Conservation (phyloP, 768 basidiomycete species). For the Pisolithus sp. region DNA sequence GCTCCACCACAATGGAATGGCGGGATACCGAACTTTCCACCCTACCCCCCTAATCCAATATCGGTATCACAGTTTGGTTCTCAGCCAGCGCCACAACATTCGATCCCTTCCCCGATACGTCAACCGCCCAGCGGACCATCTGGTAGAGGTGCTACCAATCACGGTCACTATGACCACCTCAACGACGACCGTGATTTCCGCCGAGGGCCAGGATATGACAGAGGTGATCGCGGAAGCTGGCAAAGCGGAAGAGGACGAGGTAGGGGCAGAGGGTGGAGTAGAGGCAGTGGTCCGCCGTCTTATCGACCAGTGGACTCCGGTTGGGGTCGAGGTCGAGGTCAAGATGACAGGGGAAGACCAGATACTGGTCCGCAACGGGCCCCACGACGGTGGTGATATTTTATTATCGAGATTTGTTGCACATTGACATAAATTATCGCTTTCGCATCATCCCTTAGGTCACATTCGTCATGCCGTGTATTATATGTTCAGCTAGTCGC, state of each 20-base stretch:
- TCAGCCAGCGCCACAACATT: constrained; percentile 1
- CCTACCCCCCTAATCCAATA: not conserved
- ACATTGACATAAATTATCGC: constrained; percentile 21
- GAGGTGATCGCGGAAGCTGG: constrained; percentile 30
- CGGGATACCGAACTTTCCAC: not conserved
- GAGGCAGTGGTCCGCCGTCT: constrained; percentile 18
- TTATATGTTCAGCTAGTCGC: not conserved
- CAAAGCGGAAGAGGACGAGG: constrained; percentile 31
- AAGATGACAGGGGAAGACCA: constrained; percentile 15
- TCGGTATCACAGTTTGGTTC: not conserved
- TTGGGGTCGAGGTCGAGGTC: constrained; percentile 44
- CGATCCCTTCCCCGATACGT: constrained; percentile 20
- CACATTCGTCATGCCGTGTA: not conserved
- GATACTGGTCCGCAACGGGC: constrained; percentile 17
- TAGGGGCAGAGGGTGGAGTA: constrained; percentile 23
- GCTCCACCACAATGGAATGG: constrained; percentile 14
- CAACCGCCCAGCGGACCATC: constrained; percentile 23
- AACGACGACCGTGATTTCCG: constrained; percentile 21
- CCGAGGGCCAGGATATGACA: constrained; percentile 25
- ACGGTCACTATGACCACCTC: constrained; percentile 23
- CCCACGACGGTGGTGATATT: constrained; percentile 21
- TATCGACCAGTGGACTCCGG: constrained; percentile 48
- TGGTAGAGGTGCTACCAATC: constrained; percentile 20
- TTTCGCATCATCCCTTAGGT: constrained; percentile 2
- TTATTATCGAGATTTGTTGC: not conserved